A percentile compares a stretch with the other conserved stretches of the same genome.
phyloP scores from a whole-genome alignment of 306 rosid species.

The Prunus padus region DNA sequence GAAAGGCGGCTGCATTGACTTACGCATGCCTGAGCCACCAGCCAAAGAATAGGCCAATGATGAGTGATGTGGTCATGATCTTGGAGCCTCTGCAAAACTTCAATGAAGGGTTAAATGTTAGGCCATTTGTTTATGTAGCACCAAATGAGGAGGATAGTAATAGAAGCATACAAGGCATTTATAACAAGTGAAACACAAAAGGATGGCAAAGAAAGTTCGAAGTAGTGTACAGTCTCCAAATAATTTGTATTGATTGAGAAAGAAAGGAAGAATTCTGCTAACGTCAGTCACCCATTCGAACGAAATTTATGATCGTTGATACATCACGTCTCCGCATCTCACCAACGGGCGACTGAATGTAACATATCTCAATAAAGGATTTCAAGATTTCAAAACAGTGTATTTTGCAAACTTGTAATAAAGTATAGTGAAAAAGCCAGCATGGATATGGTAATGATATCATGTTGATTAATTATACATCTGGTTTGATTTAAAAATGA shows the following conservation, averaged over 20 bases:
- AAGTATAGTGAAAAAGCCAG: too few relatives aligned
- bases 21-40: conserved; percentile 60
- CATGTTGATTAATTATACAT: background rate
- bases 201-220: background rate
- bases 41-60: conserved; percentile 61
- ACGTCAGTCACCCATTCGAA: too few relatives aligned
- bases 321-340: too few relatives aligned
- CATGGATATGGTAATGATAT: too few relatives aligned
- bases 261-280: background rate
- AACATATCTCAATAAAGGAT: too few relatives aligned
- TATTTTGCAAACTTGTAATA: background rate
- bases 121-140: conserved; percentile 76
- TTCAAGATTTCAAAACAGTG: too few relatives aligned
- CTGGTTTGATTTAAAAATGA: background rate
- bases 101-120: conserved; percentile 39
- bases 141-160: conserved; percentile 31
- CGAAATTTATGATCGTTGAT: too few relatives aligned
- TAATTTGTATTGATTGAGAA: background rate
- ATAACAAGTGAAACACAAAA: background rate
- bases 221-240: background rate
- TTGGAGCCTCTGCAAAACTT: conserved; percentile 62
- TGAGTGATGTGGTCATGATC: conserved; percentile 55
- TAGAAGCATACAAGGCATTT: conserved; percentile 9
- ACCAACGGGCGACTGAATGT: too few relatives aligned
- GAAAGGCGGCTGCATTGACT: conserved; percentile 58